These are phyloP conservation scores for Trametes maxima DNA, from an alignment of 768 basidiomycete species.

Conservation along the genomic window DNA sequence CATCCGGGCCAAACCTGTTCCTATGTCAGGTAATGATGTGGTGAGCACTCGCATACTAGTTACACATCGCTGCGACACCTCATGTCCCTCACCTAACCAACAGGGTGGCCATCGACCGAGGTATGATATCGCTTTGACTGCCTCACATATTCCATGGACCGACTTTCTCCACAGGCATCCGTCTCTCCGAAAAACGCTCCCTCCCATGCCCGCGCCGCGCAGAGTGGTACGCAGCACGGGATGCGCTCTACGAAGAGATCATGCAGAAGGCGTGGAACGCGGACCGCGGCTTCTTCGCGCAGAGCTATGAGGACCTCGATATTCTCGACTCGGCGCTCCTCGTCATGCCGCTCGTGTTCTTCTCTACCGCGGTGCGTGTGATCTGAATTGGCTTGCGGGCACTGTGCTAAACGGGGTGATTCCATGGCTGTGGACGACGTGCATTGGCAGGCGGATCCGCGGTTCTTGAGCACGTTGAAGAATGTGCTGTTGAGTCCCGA, in stretches of 20 bases:
- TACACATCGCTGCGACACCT: neutral
- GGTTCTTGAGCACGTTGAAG: conserved; percentile 85
- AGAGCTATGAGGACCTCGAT: conserved; percentile 86
- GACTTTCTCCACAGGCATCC: conserved; percentile 52
- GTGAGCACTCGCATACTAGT: conserved; percentile 41
- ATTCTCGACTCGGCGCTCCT: conserved; percentile 86
- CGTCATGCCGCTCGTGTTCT: conserved; percentile 94
- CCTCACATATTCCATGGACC: neutral
- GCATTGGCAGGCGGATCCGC: conserved; percentile 68
- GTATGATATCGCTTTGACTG: conserved; percentile 35
- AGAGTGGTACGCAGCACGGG: conserved; percentile 76
- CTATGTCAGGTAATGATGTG: conserved; percentile 82
- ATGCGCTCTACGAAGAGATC: conserved; percentile 90
- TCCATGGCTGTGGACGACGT: neutral
- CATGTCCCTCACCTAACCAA: neutral
- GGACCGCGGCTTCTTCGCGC: conserved; percentile 69
- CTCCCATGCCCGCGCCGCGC: conserved; percentile 77
- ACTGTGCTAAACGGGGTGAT: neutral
- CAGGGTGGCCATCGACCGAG: conserved; percentile 95
- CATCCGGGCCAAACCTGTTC: conserved; percentile 1
- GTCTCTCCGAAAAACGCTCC: conserved; percentile 93
- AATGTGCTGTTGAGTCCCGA: conserved; percentile 86
- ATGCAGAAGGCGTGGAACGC: conserved; percentile 88
- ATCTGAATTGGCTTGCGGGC: too few species aligned
- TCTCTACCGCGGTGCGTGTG: conserved; percentile 71